Evolutionary conservation across 1,284 basidiomycete genomes (phyloP), one percentile per base, ranked within the genome.

Genomic region (Porodaedalea pini): DNA sequence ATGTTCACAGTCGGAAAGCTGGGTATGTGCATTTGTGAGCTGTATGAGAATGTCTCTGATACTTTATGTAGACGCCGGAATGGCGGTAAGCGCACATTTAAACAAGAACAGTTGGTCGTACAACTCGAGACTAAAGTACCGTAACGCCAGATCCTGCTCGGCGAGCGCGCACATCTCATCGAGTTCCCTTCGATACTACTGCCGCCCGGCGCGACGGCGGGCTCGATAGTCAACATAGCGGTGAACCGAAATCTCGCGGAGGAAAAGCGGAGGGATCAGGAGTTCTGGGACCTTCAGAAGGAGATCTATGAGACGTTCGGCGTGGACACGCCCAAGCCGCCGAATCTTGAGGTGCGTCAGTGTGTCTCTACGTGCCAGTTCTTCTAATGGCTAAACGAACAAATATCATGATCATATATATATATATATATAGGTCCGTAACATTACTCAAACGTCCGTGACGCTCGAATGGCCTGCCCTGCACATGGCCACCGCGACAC

Each of bases 161-260:
- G 93, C 5, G 92, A 94, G 69, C 83, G 92, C 44, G 93, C 93
- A 4, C 94, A 97, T 68, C 79, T 96, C 34, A 95, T 98, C 67
- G 94, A 98, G 72, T 98, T 98, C 70, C 94, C 94, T 0, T 97
- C 94, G 0, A 78, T 98, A 25, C 80, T 98, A 1, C 77, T 98
- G 10, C 94, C 94, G 2, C 90, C 93, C 0, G 94, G 93, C 15
- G 87, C 92, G 1, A 86, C 89, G 2, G 85, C 94, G 0, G 94
- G 94, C 7, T 96, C 93, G n/a, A 97, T 98, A 64, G 91, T 98
- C 64, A 96, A 94, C 68, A 98, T 98, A 69, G 86, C 92, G 4
- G 92, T 97, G 13, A 81, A 91, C 62, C 85, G 93, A 61, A 96
- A 98, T 69, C 71, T 83, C 29, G 69, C 77, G 0, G 93, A 94